phyloP scores from a whole-genome alignment of 139 green algal genomes.

The Chlamydomonas asymmetrica region DNA sequence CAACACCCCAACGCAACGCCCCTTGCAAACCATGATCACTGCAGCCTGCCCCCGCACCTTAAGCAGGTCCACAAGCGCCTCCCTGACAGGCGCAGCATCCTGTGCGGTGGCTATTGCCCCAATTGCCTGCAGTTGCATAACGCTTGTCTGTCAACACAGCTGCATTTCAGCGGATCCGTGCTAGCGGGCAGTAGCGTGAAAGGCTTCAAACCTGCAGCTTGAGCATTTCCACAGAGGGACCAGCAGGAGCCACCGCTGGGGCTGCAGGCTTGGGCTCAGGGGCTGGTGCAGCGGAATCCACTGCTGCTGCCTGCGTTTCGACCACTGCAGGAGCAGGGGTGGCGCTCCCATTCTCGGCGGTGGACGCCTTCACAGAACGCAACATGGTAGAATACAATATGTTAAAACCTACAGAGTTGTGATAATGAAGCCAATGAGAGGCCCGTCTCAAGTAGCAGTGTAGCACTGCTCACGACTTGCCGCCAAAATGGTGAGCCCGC shows the following conservation, averaged over 20 bases:
- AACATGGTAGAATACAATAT: no score
- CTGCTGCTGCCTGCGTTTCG: no score
- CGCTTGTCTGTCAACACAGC: not conserved
- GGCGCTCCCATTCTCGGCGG: no score
- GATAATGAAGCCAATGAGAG: no score
- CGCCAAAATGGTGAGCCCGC: no score
- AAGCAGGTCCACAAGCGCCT: not conserved
- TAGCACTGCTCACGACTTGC: no score
- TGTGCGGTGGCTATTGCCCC: not conserved
- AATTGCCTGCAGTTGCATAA: conserved; percentile 15
- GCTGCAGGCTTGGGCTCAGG: not conserved
- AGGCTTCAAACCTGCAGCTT: not conserved
- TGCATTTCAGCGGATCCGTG: not conserved
- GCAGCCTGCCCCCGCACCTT: not conserved
- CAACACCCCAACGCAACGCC: not conserved
- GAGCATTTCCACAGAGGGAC: no score
- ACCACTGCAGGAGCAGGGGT: no score
- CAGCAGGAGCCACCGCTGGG: not conserved
- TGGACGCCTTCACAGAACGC: no score
- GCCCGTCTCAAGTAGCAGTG: no score
- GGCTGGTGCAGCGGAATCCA: not conserved
- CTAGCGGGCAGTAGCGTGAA: not conserved
- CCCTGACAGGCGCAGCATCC: not conserved
- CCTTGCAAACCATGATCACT: not conserved
- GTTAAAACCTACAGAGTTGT: no score